Percentiles rank a stretch among this genome's conserved stretches.
These are phyloP conservation scores for Sabuloglossum arenarium DNA, from an alignment of 495 filamentous ascomycete genomes.

Conservation along the genomic window DNA sequence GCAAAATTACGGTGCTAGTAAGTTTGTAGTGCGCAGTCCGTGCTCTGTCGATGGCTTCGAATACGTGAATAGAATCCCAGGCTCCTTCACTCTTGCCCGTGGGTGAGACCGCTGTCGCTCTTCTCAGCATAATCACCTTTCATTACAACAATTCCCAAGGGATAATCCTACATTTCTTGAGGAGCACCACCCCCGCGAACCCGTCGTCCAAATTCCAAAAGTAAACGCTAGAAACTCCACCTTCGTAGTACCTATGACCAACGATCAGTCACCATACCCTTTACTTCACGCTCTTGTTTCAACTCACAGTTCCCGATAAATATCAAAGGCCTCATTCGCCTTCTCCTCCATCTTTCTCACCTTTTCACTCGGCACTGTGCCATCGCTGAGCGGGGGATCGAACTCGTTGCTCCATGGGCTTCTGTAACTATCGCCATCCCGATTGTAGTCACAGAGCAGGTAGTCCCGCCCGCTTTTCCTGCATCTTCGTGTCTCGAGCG, in stretches of 20 bases:
- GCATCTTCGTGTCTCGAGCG: slow-evolving; percentile 70
- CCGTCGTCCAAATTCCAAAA: slow-evolving; percentile 98
- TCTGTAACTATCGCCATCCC: slow-evolving; percentile 90
- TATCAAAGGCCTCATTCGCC: slow-evolving; percentile 90
- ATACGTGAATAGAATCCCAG: slow-evolving; percentile 98
- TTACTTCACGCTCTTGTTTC: not conserved
- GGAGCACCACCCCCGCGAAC: slow-evolving; percentile 83
- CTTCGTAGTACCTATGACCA: slow-evolving; percentile 61
- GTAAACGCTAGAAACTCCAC: slow-evolving; percentile 85
- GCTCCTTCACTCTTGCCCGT: slow-evolving; percentile 54
- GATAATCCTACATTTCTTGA: slow-evolving; percentile 61
- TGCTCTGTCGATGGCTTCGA: slow-evolving; percentile 80
- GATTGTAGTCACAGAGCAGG: slow-evolving; percentile 98
- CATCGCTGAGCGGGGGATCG: slow-evolving; percentile 58
- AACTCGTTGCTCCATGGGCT: slow-evolving; percentile 98
- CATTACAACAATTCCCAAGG: not conserved
- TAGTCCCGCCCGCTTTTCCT: slow-evolving; percentile 81
- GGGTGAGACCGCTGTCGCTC: slow-evolving; percentile 33
- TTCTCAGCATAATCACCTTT: slow-evolving; percentile 6
- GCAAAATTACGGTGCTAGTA: slow-evolving; percentile 88
- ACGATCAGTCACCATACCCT: not conserved
- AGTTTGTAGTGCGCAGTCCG: slow-evolving; percentile 92
- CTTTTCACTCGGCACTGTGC: slow-evolving; percentile 60
- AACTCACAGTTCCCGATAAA: slow-evolving; percentile 70
- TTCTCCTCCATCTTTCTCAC: slow-evolving; percentile 84